Evolutionary conservation across 2,329 filamentous ascomycete genomes (phyloP), one percentile per base, ranked within the genome.

Genomic region (Fusarium napiforme): DNA sequence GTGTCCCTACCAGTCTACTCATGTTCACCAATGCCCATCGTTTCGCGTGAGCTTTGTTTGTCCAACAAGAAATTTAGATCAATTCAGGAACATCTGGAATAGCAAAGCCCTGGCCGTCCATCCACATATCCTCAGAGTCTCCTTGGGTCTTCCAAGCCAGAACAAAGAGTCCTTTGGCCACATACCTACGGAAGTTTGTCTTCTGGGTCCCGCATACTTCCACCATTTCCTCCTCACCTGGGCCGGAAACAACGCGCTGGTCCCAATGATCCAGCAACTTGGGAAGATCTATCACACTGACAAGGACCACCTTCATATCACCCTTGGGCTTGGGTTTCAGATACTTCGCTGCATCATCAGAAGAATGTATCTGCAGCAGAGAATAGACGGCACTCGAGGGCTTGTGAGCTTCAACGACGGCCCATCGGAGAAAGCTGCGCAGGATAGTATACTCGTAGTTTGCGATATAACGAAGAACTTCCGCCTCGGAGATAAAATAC

Each of bases 311-410:
- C 12, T 52, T 23, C 32, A 19, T 26, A 1, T 52, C 6, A 15
- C 4, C 7, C 32, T 52, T 1, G 9, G 49, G 32, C n/a, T 52
- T 14, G 6, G 30, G n/a, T 0, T 10, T 14, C 49, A 12, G 0
- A 52, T 36, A 36, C 9, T 36, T 1, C n/a, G 0, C 21, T 52
- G 18, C 30, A 10, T 52, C 49, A 10, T 0, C 30, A 34, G 32
- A 6, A 26, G 9, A 9, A 36, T 23, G n/a, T 1, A 26, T 36
- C 28, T 19, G n/a, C 5, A 52, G 8, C 9, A 36, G 11, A 19
- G 32, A 36, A 36, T 11, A 4, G 32, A 14, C 49, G n/a, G 6
- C n/a, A 10, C 49, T 34, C 18, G 49, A 52, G 49, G 49, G n/a
- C 0, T 15, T 10, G 16, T 52, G 11, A 10, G 49, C 28, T 8